Evolutionary conservation across 163 green algal genomes (phyloP).

Genomic region (Chlorella variabilis): DNA sequence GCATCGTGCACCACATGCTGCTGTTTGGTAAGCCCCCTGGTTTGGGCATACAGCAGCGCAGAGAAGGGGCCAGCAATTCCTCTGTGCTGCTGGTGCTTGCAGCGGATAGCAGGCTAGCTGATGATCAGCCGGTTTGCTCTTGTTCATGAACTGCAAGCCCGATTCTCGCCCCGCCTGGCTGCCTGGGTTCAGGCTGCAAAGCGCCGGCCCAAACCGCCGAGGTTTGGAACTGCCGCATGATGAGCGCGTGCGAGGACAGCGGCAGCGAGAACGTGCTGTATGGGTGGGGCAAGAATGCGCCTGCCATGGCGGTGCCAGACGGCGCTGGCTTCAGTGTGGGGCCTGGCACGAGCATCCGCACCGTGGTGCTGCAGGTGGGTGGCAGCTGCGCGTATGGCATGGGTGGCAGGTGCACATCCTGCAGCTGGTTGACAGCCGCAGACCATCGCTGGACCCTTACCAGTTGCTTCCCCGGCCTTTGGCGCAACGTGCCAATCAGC

Average conservation of each 20-base stretch:
- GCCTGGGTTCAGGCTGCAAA: constrained; percentile 51
- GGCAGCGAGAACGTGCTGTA: constrained; percentile 70
- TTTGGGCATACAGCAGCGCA: no score
- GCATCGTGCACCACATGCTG: constrained; percentile 87
- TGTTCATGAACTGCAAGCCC: no score
- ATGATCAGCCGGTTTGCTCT: no score
- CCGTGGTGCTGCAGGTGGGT: constrained; percentile 77
- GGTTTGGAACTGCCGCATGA: constrained; percentile 64
- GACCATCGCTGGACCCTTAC: no score
- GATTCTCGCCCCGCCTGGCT: not conserved
- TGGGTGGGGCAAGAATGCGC: constrained; percentile 83
- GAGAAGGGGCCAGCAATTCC: no score
- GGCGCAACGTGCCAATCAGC: no score
- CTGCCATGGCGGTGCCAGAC: constrained; percentile 66
- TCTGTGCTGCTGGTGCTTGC: no score
- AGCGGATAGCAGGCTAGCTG: no score
- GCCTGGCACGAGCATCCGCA: constrained; percentile 56
- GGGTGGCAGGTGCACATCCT: no score
- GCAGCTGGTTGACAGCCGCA: no score
- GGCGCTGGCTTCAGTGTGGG: constrained; percentile 82
- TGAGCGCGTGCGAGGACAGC: constrained; percentile 38
- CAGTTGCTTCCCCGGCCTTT: no score
- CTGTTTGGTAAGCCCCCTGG: constrained; percentile 75
- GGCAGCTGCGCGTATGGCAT: not conserved
- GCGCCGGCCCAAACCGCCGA: not conserved